Evolutionary conservation across 2,329 filamentous ascomycete genomes (phyloP), one percentile per base, ranked within the genome.

Genomic region (Endoconidiophora laricicola): DNA sequence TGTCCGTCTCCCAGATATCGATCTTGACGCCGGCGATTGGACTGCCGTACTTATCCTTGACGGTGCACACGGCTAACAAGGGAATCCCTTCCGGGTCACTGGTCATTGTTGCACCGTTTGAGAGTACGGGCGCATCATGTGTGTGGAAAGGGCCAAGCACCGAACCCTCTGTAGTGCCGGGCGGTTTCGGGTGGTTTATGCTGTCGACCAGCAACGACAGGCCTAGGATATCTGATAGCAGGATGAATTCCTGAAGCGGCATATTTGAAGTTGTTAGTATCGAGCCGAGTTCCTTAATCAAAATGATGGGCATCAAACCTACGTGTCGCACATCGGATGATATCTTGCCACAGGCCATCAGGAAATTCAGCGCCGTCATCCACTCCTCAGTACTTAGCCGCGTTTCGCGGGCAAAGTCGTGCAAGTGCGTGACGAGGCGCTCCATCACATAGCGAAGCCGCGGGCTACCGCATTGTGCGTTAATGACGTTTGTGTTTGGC

Each of bases 131-230:
- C 2, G 81, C 81, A 56, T 86, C 81, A 59, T 83, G 79, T 0
- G 80, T 84, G 65, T 87, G 81, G 66, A 86, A 86, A n/a, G 83
- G 83, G 0, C 83, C 83, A 0, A 87, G 70, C n/a, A 88, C 80
- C 0, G 81, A 84, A 53, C 83, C 81, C 64, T 87, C 81, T 10
- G 83, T 87, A 39, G 72, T 72, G 45, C 68, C 63, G 1, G 72
- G 57, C 0, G 80, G 81, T 62, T 86, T 86, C 3, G 83, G 83
- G 62, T 86, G 82, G 62, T 85, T 78, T 62, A 87, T 86, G 50
- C 73, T 72, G 65, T 87, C 83, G 55, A 87, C 78, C 4, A 87
- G 74, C 48, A 86, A 71, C 5, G 80, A 85, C 37, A 88, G 72
- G 4, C 83, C 83, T 22, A 87, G 70, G 40, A 84, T 70, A 60